Evolutionary conservation across 352 stramenopile species (phyloP), one percentile per base, ranked within the genome.

Genomic region (Bremia lactucae): DNA sequence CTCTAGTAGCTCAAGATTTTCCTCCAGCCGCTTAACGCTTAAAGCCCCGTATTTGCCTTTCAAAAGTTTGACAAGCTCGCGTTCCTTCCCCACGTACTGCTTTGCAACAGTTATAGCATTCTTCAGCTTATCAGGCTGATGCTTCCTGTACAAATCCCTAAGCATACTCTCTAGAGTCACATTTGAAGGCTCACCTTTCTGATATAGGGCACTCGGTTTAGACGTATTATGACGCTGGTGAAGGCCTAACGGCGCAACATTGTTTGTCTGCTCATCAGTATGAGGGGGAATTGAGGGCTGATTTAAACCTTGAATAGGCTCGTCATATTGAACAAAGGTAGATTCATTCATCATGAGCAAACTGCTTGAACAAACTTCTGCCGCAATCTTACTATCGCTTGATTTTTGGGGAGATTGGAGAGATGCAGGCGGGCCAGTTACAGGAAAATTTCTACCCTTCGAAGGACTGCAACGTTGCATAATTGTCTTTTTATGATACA

Each of bases 41-140:
- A 86, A 36, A 5, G 72, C 70, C 1, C 77, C 77, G 36, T 90
- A 90, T 46, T 83, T 87, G 2, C 48, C 52, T 47, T 78, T 81
- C 20, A 90, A 42, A 23, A 81, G 46, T 0, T 44, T 37, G 22
- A 86, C 50, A 21, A 87, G 55, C 24, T 83, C 70, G 5, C 68
- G 65, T 31, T 90, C 77, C 36, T 76, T 83, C 10, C 77, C 77
- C 1, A 55, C 46, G 19, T 75, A 90, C 38, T 83, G 34, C 9
- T 65, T 67, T 6, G 68, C 73, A 11, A 90, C 59, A 8, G 62
- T 46, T 7, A 49, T 20, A 0, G 78, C 72, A 16, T 81, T 83
- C 42, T 72, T 72, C 11, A 87, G 34, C 31, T 83, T 76, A 37
- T 87, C 73, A 0, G 74, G 74, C 42, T 90, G 74, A 35, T 90